Conservation (phyloP, 192 early-diverging fungal genomes). For the Spinellus fusiger region DNA sequence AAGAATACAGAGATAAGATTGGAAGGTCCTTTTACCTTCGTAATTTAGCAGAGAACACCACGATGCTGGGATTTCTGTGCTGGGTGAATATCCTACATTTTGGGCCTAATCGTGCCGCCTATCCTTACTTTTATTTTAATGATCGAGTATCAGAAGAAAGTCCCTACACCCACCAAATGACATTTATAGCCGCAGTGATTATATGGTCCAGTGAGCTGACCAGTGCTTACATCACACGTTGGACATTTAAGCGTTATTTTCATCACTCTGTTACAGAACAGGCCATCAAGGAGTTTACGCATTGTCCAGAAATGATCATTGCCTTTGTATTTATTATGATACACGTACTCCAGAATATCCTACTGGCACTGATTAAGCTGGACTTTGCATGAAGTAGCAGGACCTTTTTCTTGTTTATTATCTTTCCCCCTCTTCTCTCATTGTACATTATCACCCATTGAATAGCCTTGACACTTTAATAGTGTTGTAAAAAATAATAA, state of each 20-base stretch:
- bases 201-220: conserved; percentile 66
- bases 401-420: not conserved
- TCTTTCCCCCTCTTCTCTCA: not conserved
- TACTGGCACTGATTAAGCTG: conserved; percentile 56
- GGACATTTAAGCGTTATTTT: conserved; percentile 52
- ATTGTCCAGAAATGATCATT: conserved; percentile 61
- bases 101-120: conserved; percentile 61
- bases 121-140: conserved; percentile 67
- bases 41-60: conserved; percentile 72
- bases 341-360: conserved; percentile 68
- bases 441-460: not conserved
- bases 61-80: conserved; percentile 68
- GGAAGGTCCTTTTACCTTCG: conserved; percentile 65
- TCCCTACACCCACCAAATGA: conserved; percentile 48
- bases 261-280: conserved; percentile 54
- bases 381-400: conserved; percentile 29
- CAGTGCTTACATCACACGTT: conserved; percentile 53
- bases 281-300: conserved; percentile 60
- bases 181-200: conserved; percentile 51
- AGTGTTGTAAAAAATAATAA: no score
- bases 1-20: conserved; percentile 61
- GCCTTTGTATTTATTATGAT: conserved; percentile 63
- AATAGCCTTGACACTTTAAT: no score
- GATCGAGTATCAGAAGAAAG: conserved; percentile 28
- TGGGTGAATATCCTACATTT: conserved; percentile 67